A percentile compares a stretch with the other conserved stretches of the same genome.
Evolutionary conservation across 192 early-diverging fungal genomes (phyloP).

Genomic region (Coemansia sp.): DNA sequence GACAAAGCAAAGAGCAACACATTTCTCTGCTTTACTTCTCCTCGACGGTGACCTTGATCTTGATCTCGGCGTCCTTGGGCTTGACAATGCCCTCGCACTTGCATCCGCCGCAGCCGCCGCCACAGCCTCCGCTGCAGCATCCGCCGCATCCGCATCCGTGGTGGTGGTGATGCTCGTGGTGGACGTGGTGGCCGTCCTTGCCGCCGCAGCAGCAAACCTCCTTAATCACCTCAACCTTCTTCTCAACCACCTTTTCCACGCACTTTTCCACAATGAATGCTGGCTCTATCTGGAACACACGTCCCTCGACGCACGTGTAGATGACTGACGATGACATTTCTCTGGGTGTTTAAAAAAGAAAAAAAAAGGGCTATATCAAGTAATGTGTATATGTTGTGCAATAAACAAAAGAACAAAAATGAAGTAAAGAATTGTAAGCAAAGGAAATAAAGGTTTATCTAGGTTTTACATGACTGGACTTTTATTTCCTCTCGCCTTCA

Average conservation of each 20-base stretch:
- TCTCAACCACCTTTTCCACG: slow-evolving; percentile 45
- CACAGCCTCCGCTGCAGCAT: slow-evolving; percentile 6
- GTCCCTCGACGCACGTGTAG: slow-evolving; percentile 44
- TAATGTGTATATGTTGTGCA: neutral
- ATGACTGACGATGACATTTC: slow-evolving; percentile 26
- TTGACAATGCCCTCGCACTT: slow-evolving; percentile 8
- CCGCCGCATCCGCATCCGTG: slow-evolving; percentile 10
- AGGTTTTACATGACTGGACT: neutral
- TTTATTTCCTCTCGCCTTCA: neutral
- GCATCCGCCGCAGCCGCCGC: slow-evolving; percentile 13
- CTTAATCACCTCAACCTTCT: slow-evolving; percentile 41
- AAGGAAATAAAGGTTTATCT: neutral
- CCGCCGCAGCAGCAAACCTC: slow-evolving; percentile 45
- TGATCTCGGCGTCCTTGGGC: slow-evolving; percentile 42
- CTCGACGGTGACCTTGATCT: slow-evolving; percentile 41
- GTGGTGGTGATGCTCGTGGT: slow-evolving; percentile 12
- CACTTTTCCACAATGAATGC: slow-evolving; percentile 50
- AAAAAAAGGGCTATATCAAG: neutral
- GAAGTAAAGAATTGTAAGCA: neutral
- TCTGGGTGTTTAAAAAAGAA: neutral
- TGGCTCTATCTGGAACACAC: slow-evolving; percentile 48
- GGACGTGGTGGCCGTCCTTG: slow-evolving; percentile 1
- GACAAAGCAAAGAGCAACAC: neutral
- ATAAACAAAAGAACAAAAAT: neutral
- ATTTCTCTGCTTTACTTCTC: slow-evolving; percentile 16